These are phyloP conservation scores for Erysimum pusillum DNA, from an alignment of 441 rosid genomes.

Conservation along the genomic window DNA sequence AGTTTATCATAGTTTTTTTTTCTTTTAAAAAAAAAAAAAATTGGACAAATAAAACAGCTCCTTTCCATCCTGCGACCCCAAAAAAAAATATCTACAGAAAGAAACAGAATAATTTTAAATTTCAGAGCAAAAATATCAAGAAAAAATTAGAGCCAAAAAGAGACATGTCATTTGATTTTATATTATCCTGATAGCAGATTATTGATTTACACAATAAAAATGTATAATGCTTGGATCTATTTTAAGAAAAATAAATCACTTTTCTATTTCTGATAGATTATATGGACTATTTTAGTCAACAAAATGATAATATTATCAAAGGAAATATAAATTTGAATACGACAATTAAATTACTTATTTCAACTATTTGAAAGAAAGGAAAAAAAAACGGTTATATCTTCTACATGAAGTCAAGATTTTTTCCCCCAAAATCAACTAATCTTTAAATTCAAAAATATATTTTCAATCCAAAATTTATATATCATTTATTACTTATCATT, in stretches of 20 bases:
- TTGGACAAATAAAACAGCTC: not conserved
- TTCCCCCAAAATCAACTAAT: slow-evolving; percentile 6
- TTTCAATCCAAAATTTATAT: slow-evolving; percentile 17
- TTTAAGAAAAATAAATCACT: not conserved
- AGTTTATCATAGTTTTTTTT: not conserved
- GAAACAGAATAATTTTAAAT: not conserved
- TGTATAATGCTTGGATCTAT: not conserved
- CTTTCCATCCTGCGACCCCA: not conserved
- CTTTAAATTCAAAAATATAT: slow-evolving; percentile 1
- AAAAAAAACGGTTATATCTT: slow-evolving; percentile 22
- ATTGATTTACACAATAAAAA: not conserved
- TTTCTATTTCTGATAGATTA: slow-evolving; percentile 12
- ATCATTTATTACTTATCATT: slow-evolving; percentile 42
- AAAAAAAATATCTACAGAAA: not conserved
- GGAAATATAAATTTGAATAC: slow-evolving; percentile 21
- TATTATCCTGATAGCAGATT: slow-evolving; percentile 3
- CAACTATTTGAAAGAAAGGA: not conserved
- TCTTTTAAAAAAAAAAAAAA: no score
- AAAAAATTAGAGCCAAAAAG: slow-evolving; percentile 31
- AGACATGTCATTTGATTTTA: slow-evolving; percentile 16
- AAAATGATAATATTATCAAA: not conserved
- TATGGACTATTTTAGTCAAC: not conserved
- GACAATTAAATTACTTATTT: slow-evolving; percentile 3
- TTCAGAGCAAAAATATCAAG: not conserved
- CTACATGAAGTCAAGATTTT: slow-evolving; percentile 42